A percentile compares a stretch with the other conserved stretches of the same genome.
Conservation (phyloP, 768 basidiomycete species). For the Mycena polygramma region DNA sequence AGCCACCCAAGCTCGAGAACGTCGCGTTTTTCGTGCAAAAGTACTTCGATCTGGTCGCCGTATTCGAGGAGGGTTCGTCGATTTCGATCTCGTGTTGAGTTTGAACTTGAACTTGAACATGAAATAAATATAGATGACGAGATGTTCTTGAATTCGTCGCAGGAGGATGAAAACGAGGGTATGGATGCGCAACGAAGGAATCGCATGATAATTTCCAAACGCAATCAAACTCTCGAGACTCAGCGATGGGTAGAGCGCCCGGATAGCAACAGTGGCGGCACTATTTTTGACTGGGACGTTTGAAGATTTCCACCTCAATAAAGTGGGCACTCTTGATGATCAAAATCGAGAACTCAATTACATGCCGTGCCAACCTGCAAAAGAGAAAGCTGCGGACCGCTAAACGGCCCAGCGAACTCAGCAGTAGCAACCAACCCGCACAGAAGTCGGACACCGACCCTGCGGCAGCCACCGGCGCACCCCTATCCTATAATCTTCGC, state of each 20-base stretch:
- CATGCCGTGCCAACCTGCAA: too few relatives aligned
- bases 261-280: slow-evolving; percentile 14
- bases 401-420: too few relatives aligned
- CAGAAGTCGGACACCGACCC: too few relatives aligned
- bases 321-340: too few relatives aligned
- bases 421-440: too few relatives aligned
- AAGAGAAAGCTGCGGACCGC: too few relatives aligned
- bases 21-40: slow-evolving; percentile 59
- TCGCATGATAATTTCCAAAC: slow-evolving; percentile 23
- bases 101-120: neutral
- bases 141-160: slow-evolving; percentile 30
- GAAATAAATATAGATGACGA: slow-evolving; percentile 18
- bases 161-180: slow-evolving; percentile 32
- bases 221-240: slow-evolving; percentile 12
- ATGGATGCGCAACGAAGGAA: slow-evolving; percentile 24
- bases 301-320: neutral
- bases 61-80: slow-evolving; percentile 58
- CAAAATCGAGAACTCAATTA: too few relatives aligned
- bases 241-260: slow-evolving; percentile 27
- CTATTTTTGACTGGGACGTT: slow-evolving; percentile 22
- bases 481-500: too few relatives aligned
- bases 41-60: slow-evolving; percentile 68
- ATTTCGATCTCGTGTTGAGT: neutral
- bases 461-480: too few relatives aligned
- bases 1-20: slow-evolving; percentile 46